These are phyloP conservation scores for Hansenula lynferdii DNA, from an alignment of 1,139 yeast species.

Conservation along the genomic window DNA sequence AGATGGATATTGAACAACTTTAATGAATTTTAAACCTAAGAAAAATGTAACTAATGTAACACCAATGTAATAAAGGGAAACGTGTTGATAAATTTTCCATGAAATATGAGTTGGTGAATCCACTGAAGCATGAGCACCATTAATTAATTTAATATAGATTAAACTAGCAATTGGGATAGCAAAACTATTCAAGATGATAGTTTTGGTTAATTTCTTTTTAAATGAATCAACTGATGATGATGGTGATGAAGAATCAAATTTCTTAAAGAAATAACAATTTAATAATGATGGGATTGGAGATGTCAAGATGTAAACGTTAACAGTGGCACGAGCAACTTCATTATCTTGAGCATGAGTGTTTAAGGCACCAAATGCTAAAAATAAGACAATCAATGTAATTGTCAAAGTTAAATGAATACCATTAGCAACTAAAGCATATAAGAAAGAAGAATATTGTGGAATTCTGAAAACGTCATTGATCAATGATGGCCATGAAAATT, in stretches of 20 bases:
- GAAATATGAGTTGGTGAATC: constrained; percentile 18
- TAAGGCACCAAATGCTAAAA: constrained; percentile 10
- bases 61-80: constrained; percentile 5
- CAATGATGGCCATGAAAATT: constrained; percentile 22
- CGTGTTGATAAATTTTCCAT: not conserved
- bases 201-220: not conserved
- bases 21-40: constrained; percentile 6
- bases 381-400: constrained; percentile 5
- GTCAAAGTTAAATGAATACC: constrained; percentile 16
- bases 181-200: constrained; percentile 10
- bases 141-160: constrained; percentile 7
- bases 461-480: constrained; percentile 20
- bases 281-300: constrained; percentile 12
- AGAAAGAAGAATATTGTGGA: constrained; percentile 7
- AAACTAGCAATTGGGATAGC: constrained; percentile 10
- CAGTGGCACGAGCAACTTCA: constrained; percentile 9
- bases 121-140: constrained; percentile 13
- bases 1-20: constrained; percentile 4
- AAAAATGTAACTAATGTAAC: constrained; percentile 9
- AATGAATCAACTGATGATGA: not conserved
- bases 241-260: constrained; percentile 8
- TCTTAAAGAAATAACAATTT: constrained; percentile 15
- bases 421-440: constrained; percentile 13
- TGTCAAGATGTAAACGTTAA: constrained; percentile 10
- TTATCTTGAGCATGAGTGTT: constrained; percentile 12